Evolutionary conservation across 805 yeast species (phyloP), one percentile per base, ranked within the genome.

Genomic region (Suhomyces faveliae): DNA sequence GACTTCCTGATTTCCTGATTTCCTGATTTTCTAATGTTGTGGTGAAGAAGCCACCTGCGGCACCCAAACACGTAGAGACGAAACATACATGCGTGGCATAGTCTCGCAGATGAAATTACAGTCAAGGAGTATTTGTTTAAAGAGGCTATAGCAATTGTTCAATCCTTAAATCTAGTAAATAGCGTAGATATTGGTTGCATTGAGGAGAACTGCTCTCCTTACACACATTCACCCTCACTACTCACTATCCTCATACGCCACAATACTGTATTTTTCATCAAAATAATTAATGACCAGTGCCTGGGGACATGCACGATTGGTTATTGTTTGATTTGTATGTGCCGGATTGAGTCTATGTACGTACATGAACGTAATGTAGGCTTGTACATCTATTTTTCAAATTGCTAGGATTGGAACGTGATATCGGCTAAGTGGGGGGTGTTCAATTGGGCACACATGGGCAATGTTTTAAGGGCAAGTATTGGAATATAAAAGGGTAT

Each of bases 381-480:
- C 37, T 33, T 33, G 37, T 33, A 21, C 40, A 12, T 37, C 25
- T 12, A 19, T 15, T 15, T 21, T 37, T 21, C 11, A 25, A 19
- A 21, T 37, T 21, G 15, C 25, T 37, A 19, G 6, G 25, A 20
- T 20, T 6, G 25, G 25, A 21, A 19, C 24, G 25, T 37, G 40
- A 35, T 15, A n/a, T 33, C 21, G 38, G n/a, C n/a, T 19, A 21
- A 12, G 12, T 13, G 35, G 15, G 13, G 15, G 20, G 23, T 13
- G 37, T 5, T 19, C 25, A 37, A 19, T 20, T 35, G 38, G 24
- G 40, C 40, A 21, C 40, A 37, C 40, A 37, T 21, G 40, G 40
- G 29, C 38, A 33, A 19, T 29, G 37, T 11, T 15, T 33, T 15
- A 15, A n/a, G 20, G 10, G 37, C n/a, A 9, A 33, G 10, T 15